phyloP scores from a whole-genome alignment of 768 basidiomycete species.

The Dioszegia aurantiaca region DNA sequence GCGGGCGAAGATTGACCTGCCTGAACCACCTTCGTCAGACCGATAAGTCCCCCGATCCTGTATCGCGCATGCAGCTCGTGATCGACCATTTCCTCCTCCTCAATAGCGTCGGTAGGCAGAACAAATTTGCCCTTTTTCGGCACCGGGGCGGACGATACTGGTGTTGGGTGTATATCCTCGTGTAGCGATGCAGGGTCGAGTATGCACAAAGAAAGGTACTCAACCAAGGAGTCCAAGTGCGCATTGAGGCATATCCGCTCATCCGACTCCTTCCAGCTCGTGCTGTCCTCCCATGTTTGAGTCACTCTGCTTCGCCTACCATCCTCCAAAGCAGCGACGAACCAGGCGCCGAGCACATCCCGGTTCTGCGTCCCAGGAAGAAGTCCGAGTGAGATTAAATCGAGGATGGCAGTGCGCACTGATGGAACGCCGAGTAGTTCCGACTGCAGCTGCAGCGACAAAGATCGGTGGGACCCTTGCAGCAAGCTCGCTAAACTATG shows the following conservation, averaged over 20 bases:
- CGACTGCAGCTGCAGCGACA: constrained; percentile 63
- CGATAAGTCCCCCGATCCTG: constrained; percentile 42
- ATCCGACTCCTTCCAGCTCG: constrained; percentile 9
- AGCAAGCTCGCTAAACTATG: constrained; percentile 82
- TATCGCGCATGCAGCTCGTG: constrained; percentile 25
- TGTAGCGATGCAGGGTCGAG: constrained; percentile 47
- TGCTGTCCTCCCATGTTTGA: constrained; percentile 37
- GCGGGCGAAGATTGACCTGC: constrained; percentile 16
- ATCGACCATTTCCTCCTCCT: constrained; percentile 17
- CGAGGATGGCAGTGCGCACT: constrained; percentile 52
- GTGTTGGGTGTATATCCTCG: constrained; percentile 50
- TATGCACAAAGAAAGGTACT: constrained; percentile 47
- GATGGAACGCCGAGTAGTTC: constrained; percentile 62
- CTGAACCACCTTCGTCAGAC: constrained; percentile 44
- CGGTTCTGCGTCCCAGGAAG: constrained; percentile 49
- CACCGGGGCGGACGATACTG: constrained; percentile 24
- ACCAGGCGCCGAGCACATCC: constrained; percentile 51
- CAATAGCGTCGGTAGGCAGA: background rate
- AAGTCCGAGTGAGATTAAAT: constrained; percentile 38
- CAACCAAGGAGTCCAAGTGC: constrained; percentile 38
- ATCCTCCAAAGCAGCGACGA: constrained; percentile 50
- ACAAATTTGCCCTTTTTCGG: constrained; percentile 22
- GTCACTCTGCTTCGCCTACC: constrained; percentile 40
- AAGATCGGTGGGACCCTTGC: constrained; percentile 71
- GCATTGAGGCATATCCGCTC: constrained; percentile 32